Conservation (phyloP, 106 monocot genomes). For the Dendrobium catenatum region DNA sequence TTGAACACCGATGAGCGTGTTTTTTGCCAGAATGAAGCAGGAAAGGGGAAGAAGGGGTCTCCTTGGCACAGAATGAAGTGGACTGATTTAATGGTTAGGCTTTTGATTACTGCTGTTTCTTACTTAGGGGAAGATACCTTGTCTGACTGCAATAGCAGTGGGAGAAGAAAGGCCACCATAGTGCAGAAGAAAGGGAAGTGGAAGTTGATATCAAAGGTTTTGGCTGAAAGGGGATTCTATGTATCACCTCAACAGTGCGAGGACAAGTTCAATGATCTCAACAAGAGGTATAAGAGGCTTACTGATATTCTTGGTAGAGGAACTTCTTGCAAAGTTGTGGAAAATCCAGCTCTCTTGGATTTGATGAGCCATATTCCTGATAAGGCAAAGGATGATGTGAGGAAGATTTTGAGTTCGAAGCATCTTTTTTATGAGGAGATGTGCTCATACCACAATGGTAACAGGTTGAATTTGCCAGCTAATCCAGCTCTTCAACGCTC, state of each 20-base stretch:
- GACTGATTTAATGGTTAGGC: constrained; percentile 73
- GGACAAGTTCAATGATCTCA: constrained; percentile 96
- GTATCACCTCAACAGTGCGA: constrained; percentile 95
- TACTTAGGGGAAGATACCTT: constrained; percentile 58
- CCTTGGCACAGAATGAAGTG: constrained; percentile 82
- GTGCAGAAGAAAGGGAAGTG: constrained; percentile 93
- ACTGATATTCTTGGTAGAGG: constrained; percentile 84
- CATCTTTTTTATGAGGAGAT: constrained; percentile 94
- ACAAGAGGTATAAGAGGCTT: constrained; percentile 90
- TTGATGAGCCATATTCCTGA: constrained; percentile 55
- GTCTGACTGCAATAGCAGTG: constrained; percentile 26
- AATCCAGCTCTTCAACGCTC: constrained; percentile 60
- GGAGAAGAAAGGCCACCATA: constrained; percentile 38
- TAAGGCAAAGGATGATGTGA: constrained; percentile 74
- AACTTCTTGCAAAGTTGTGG: constrained; percentile 82
- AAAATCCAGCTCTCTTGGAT: constrained; percentile 67
- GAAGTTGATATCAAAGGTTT: constrained; percentile 73
- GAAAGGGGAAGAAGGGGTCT: constrained; percentile 43
- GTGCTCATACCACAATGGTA: constrained; percentile 89
- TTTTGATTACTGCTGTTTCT: constrained; percentile 75
- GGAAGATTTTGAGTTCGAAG: constrained; percentile 89
- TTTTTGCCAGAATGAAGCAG: constrained; percentile 20
- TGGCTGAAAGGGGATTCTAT: constrained; percentile 69
- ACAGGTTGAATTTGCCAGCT: constrained; percentile 53
- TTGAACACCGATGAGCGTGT: constrained; percentile 42